Evolutionary conservation across 2,329 filamentous ascomycete species (phyloP).

Genomic region (Aspergillus glaucus): DNA sequence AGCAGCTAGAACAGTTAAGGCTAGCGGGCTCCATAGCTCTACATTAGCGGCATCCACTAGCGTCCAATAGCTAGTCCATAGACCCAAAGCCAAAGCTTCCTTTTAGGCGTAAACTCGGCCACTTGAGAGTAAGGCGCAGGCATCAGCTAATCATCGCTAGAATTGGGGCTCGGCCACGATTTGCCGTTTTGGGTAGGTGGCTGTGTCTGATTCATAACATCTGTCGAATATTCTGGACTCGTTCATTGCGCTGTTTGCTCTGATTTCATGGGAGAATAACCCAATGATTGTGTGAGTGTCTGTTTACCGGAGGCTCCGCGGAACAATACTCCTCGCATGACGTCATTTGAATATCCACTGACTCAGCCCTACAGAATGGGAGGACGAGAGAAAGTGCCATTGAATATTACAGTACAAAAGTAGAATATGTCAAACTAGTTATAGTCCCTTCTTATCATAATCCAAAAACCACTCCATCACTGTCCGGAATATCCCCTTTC

Average conservation of each 20-base stretch:
- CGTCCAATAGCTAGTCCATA: neutral
- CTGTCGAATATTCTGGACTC: too few species aligned
- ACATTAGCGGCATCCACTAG: neutral
- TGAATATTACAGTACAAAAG: too few species aligned
- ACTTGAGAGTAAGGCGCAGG: neutral
- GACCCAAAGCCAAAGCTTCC: too few species aligned
- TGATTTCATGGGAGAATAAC: neutral
- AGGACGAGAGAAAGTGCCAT: neutral
- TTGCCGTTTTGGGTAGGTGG: neutral
- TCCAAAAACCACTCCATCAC: slow-evolving; percentile 77
- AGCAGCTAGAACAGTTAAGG: neutral
- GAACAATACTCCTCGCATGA: neutral
- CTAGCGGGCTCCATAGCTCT: neutral
- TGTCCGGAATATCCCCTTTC: slow-evolving; percentile 69
- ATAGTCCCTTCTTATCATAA: slow-evolving; percentile 19
- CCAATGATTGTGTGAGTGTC: too few species aligned
- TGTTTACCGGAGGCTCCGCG: neutral
- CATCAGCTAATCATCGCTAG: neutral
- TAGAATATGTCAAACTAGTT: slow-evolving; percentile 1
- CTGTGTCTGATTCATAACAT: too few species aligned
- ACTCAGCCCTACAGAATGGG: neutral
- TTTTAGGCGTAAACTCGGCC: too few species aligned
- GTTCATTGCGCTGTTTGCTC: too few species aligned
- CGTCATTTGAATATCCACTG: neutral
- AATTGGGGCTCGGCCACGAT: neutral